phyloP scores from a whole-genome alignment of 768 basidiomycete species.

The Mycena crocata region DNA sequence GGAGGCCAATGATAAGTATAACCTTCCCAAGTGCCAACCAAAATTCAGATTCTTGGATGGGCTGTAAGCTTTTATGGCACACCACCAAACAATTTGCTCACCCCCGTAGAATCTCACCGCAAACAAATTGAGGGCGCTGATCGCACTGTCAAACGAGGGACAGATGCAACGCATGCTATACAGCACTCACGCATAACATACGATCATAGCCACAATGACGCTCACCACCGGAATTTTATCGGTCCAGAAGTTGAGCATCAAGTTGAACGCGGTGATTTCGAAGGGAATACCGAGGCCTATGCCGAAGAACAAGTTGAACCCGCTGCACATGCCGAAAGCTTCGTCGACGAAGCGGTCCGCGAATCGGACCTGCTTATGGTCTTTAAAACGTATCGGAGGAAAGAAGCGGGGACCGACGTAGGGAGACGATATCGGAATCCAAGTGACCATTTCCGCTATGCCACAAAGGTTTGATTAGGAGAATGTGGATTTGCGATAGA shows the following conservation, averaged over 20 bases:
- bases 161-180: not conserved
- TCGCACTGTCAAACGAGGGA: no score
- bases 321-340: constrained; percentile 65
- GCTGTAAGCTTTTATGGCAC: not conserved
- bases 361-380: constrained; percentile 63
- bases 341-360: constrained; percentile 68
- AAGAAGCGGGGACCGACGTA: constrained; percentile 44
- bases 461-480: constrained; percentile 21
- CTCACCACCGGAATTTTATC: constrained; percentile 58
- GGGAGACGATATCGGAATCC: constrained; percentile 81
- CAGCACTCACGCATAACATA: constrained; percentile 49
- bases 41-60: constrained; percentile 60
- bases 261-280: constrained; percentile 66
- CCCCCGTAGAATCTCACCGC: constrained; percentile 63
- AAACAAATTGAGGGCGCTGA: constrained; percentile 58
- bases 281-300: constrained; percentile 55
- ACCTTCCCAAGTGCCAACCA: constrained; percentile 67
- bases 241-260: constrained; percentile 66
- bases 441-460: constrained; percentile 82
- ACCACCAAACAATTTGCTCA: constrained; percentile 27
- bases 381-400: not conserved
- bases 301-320: constrained; percentile 68
- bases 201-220: constrained; percentile 55
- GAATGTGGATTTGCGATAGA: constrained; percentile 43
- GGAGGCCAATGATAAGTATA: constrained; percentile 56